Base-by-base conservation (phyloP, 495 filamentous ascomycete genomes). In the Daldinia grandis region DNA sequence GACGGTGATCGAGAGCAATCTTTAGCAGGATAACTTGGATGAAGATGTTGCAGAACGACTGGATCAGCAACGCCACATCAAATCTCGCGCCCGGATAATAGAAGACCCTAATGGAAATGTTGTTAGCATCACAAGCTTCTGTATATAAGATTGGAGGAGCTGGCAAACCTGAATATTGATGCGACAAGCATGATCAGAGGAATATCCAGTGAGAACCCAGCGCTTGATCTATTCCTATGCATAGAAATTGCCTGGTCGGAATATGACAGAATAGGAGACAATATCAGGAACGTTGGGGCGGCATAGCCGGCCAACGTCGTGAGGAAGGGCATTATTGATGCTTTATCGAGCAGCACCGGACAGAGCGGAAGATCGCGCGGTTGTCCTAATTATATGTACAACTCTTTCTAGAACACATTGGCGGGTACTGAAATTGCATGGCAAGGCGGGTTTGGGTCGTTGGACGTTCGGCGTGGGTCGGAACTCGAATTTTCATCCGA, bases 111-210 rank as follows among this genome's bases (percentile, higher is more conserved):
- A 15, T 21, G 17, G 12, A 24, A 21, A 21, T 9, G 9, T 6
- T 21, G 64, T 77, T 25, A 78, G 74, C 61, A 47, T 37, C 0
- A 14, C 42, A 24, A 38, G 6, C 5, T 31, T 53, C 4, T n/a
- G n/a, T 31, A 56, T 30, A 17, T 42, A 35, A 15, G 30, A 44
- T 40, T 21, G 21, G 10, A 21, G 38, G 44, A 42, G 44, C 14
- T 47, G 21, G 76, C 87, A 73, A 81, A 97, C 91, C 96, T 95
- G 28, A 97, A 81, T 59, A 98, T 89, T 9, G 93, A 97, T 14
- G 95, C 91, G 47, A 97, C 88, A 28, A 99, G 92, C 95, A 99
- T 99, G 70, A 99, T 99, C 67, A 98, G 79, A 5, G 95, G 96
- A 50, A 97, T 99, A 76, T 99, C 92, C 38, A 89, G 78, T 12